phyloP scores from a whole-genome alignment of 192 early-diverging fungal species.

The Coemansia brasiliensis region DNA sequence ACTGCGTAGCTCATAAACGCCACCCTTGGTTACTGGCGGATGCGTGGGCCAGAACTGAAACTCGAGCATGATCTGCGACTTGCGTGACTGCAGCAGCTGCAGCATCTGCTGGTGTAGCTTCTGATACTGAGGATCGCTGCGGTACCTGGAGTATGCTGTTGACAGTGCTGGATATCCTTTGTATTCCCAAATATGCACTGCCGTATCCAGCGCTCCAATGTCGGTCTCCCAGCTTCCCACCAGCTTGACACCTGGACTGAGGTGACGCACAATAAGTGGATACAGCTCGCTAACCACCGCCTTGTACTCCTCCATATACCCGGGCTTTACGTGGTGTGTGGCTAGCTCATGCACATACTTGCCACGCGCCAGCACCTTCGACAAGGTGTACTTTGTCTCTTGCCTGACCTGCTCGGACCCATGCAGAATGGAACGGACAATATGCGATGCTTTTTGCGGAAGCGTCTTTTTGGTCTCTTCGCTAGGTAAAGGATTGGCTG shows the following conservation, averaged over 20 bases:
- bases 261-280: slow-evolving; percentile 73
- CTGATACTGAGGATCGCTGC: slow-evolving; percentile 65
- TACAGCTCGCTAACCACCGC: slow-evolving; percentile 74
- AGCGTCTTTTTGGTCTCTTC: slow-evolving; percentile 47
- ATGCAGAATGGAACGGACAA: slow-evolving; percentile 72
- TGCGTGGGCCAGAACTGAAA: slow-evolving; percentile 89
- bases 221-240: slow-evolving; percentile 88
- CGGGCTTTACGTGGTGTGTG: slow-evolving; percentile 82
- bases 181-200: slow-evolving; percentile 91
- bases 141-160: slow-evolving; percentile 61
- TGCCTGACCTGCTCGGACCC: slow-evolving; percentile 65
- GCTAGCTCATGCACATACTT: slow-evolving; percentile 91
- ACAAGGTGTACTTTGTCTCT: slow-evolving; percentile 65
- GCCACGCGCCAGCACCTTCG: slow-evolving; percentile 76
- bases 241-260: slow-evolving; percentile 73
- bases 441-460: slow-evolving; percentile 56
- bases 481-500: neutral
- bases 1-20: slow-evolving; percentile 89
- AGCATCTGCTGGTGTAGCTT: slow-evolving; percentile 67
- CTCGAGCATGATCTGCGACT: slow-evolving; percentile 86
- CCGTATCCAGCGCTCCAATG: slow-evolving; percentile 85
- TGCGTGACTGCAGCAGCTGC: slow-evolving; percentile 69
- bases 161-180: slow-evolving; percentile 82
- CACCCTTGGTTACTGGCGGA: slow-evolving; percentile 71
- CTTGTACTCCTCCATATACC: slow-evolving; percentile 83